These are phyloP conservation scores for Epichloe festucae DNA, from an alignment of 2,329 filamentous ascomycete species.

Conservation along the genomic window DNA sequence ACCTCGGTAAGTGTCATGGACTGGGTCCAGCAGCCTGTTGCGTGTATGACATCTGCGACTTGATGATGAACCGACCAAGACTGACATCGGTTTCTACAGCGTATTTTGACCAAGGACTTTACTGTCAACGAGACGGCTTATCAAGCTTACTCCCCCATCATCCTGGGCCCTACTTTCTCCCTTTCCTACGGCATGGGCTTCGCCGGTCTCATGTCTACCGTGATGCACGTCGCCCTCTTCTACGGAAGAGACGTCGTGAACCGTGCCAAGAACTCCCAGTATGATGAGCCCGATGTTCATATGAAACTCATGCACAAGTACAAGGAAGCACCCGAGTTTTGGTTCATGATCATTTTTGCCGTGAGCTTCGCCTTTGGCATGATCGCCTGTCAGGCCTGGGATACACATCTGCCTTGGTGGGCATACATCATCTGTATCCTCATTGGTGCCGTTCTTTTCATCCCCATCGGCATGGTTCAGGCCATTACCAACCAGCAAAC, in stretches of 20 bases:
- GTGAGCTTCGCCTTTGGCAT: constrained; percentile 37
- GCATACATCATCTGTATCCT: constrained; percentile 26
- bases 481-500: constrained; percentile 37
- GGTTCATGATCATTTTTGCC: constrained; percentile 36
- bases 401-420: constrained; percentile 32
- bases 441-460: constrained; percentile 25
- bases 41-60: not conserved
- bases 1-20: constrained; percentile 16
- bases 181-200: constrained; percentile 45
- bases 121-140: constrained; percentile 44
- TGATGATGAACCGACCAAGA: not conserved
- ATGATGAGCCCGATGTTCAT: constrained; percentile 37
- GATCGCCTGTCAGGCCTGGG: constrained; percentile 21
- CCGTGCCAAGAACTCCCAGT: constrained; percentile 18
- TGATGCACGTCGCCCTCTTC: constrained; percentile 39
- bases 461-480: constrained; percentile 32
- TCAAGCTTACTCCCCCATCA: constrained; percentile 42
- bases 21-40: not conserved
- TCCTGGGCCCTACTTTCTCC: constrained; percentile 41
- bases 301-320: constrained; percentile 44
- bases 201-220: constrained; percentile 38
- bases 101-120: constrained; percentile 38
- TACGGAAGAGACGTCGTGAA: constrained; percentile 35
- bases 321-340: constrained; percentile 41
- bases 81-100: constrained; percentile 11